These are phyloP conservation scores for Mucor sp. DNA, from an alignment of 371 early-diverging fungal species.

Conservation along the genomic window DNA sequence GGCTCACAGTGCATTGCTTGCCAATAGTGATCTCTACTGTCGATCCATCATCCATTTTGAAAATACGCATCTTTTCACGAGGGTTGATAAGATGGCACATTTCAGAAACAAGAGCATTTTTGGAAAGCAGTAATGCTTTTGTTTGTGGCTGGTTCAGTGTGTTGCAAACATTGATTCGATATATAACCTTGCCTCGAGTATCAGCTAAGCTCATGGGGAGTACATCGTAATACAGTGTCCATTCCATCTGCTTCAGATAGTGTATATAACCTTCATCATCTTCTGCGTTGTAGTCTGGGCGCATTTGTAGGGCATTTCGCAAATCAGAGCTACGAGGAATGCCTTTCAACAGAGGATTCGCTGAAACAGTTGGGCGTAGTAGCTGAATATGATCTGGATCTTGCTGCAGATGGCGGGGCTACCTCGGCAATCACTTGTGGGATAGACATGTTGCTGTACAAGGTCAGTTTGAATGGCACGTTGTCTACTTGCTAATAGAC, in stretches of 20 bases:
- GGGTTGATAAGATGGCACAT: neutral
- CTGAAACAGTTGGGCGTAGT: neutral
- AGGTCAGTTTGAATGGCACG: too few species aligned
- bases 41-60: neutral
- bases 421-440: too few species aligned
- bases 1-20: too few species aligned
- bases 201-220: constrained; percentile 72
- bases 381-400: neutral
- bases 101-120: neutral
- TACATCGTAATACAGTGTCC: constrained; percentile 74
- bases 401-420: too few species aligned
- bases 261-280: neutral
- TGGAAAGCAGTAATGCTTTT: neutral
- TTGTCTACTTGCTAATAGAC: too few species aligned
- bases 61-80: neutral
- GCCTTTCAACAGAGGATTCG: neutral
- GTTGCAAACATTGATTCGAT: constrained; percentile 57
- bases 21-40: too few species aligned
- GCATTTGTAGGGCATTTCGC: neutral
- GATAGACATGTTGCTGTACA: too few species aligned
- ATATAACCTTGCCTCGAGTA: constrained; percentile 65
- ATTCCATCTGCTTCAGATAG: neutral
- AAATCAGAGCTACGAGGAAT: neutral
- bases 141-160: neutral
- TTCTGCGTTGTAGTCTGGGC: neutral